These are phyloP conservation scores for Hypoxylon intermedium DNA, from an alignment of 495 filamentous ascomycete genomes.

Conservation along the genomic window DNA sequence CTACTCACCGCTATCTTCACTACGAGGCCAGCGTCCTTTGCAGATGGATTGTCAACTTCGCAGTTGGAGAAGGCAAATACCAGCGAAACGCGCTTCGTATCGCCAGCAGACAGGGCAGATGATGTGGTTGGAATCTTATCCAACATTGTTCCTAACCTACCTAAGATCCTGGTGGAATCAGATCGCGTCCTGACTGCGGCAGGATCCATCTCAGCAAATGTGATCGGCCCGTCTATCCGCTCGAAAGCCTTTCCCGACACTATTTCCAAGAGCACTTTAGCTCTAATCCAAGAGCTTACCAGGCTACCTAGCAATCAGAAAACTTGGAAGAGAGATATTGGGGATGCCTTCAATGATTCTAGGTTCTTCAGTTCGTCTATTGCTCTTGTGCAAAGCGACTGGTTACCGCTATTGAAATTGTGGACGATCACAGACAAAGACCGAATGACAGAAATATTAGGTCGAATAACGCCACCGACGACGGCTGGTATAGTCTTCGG, in stretches of 20 bases:
- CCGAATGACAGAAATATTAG: slow-evolving; percentile 78
- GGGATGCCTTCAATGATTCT: slow-evolving; percentile 88
- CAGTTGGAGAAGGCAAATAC: slow-evolving; percentile 44
- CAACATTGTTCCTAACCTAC: slow-evolving; percentile 78
- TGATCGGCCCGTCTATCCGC: slow-evolving; percentile 82
- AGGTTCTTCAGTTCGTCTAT: slow-evolving; percentile 78
- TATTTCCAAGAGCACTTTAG: slow-evolving; percentile 71
- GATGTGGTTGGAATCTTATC: slow-evolving; percentile 83
- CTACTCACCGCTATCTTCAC: slow-evolving; percentile 91
- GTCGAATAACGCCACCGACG: slow-evolving; percentile 80
- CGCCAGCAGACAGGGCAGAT: slow-evolving; percentile 59
- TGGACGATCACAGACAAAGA: slow-evolving; percentile 88
- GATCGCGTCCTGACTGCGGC: slow-evolving; percentile 82
- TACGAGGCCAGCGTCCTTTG: slow-evolving; percentile 74
- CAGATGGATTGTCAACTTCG: slow-evolving; percentile 46
- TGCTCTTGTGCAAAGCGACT: slow-evolving; percentile 69
- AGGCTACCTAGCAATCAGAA: slow-evolving; percentile 82
- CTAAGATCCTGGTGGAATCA: slow-evolving; percentile 83
- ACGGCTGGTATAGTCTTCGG: slow-evolving; percentile 98
- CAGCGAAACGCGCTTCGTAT: slow-evolving; percentile 19
- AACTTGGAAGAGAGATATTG: slow-evolving; percentile 89
- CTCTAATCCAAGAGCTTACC: slow-evolving; percentile 77
- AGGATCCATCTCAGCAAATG: slow-evolving; percentile 78
- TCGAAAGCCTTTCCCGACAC: slow-evolving; percentile 90
- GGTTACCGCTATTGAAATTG: slow-evolving; percentile 83